Percentiles rank a stretch among this genome's conserved stretches.
phyloP scores from a whole-genome alignment of 305 asterid species.

The Fraxinus baroniana region DNA sequence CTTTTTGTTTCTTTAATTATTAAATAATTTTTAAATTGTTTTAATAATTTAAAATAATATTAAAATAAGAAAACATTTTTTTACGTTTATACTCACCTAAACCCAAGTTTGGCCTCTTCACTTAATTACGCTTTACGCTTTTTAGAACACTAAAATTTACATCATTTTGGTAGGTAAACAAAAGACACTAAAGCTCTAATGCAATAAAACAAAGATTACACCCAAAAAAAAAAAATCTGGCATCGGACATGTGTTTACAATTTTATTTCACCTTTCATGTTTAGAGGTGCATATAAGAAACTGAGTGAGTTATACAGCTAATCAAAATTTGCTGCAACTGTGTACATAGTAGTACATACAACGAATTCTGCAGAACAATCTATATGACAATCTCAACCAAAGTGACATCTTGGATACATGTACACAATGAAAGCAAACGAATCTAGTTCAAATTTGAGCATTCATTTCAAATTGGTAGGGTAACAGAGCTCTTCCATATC shows the following conservation, averaged over 20 bases:
- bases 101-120: too few species aligned
- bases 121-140: too few species aligned
- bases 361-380: not conserved
- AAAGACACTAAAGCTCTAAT: not conserved
- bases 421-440: not conserved
- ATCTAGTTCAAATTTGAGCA: not conserved
- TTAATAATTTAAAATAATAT: too few species aligned
- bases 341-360: not conserved
- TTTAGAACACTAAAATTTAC: too few species aligned
- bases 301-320: not conserved
- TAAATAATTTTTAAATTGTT: too few species aligned
- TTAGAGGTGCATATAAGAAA: not conserved
- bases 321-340: too few species aligned
- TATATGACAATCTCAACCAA: not conserved
- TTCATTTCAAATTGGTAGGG: not conserved
- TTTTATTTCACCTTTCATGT: too few species aligned
- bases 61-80: too few species aligned
- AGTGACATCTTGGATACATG: not conserved
- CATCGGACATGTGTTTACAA: not conserved
- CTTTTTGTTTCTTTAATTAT: too few species aligned
- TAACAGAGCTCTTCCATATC: not conserved
- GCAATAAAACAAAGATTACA: not conserved
- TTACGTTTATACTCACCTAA: too few species aligned
- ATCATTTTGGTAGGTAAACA: not conserved
- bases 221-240: not conserved